A percentile compares a stretch with the other conserved stretches of the same genome.
Evolutionary conservation across 306 rosid species (phyloP).

Genomic region (Adenanthera pavonina): DNA sequence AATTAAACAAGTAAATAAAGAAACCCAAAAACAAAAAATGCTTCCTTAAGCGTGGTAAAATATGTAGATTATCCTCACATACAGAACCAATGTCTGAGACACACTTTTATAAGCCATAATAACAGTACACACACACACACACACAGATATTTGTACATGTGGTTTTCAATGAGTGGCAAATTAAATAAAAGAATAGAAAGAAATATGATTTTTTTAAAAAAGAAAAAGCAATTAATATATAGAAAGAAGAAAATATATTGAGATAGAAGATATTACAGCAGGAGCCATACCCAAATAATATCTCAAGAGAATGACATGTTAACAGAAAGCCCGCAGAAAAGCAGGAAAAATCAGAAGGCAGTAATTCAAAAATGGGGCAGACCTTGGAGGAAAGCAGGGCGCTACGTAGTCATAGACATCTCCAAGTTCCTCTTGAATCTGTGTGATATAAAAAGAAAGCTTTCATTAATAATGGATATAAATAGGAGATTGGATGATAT

Average conservation of each 20-base stretch:
- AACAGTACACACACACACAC: not conserved
- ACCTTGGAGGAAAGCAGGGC: constrained; percentile 99
- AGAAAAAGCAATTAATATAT: not conserved
- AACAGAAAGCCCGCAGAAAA: constrained; percentile 38
- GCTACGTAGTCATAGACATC: constrained; percentile 91
- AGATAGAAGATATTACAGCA: constrained; percentile 26
- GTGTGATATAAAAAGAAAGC: constrained; percentile 43
- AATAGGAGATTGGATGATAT: constrained; percentile 17
- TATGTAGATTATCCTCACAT: constrained; percentile 4
- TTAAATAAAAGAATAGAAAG: constrained; percentile 13
- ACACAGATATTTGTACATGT: not conserved
- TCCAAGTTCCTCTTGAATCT: constrained; percentile 98
- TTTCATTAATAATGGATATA: constrained; percentile 34
- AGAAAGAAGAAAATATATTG: constrained; percentile 3
- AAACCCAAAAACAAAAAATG: constrained; percentile 7
- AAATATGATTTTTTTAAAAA: not conserved
- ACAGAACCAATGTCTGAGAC: not conserved
- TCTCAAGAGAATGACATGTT: constrained; percentile 31
- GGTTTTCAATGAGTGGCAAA: not conserved
- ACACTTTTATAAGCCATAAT: constrained; percentile 1
- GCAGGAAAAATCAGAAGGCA: constrained; percentile 22
- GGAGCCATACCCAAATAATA: constrained; percentile 28
- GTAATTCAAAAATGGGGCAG: constrained; percentile 37
- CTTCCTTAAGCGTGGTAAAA: constrained; percentile 25
- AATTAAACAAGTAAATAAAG: constrained; percentile 28